These are phyloP conservation scores for Colletotrichum liriopes DNA, from an alignment of 2,329 filamentous ascomycete genomes.

Conservation along the genomic window DNA sequence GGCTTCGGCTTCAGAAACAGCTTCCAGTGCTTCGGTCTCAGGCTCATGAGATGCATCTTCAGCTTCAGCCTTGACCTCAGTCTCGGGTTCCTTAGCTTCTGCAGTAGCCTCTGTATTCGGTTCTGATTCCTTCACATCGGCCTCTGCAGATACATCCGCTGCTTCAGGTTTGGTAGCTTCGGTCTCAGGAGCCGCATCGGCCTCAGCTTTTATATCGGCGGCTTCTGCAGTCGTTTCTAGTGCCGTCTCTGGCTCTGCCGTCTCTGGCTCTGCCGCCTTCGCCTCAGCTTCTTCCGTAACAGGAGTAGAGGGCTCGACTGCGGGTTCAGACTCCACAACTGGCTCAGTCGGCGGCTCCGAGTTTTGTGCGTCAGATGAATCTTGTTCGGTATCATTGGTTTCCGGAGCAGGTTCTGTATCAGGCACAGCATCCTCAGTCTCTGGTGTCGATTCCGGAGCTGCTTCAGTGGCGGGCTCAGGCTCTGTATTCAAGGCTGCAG, in stretches of 20 bases:
- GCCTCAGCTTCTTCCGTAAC: background rate
- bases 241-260: background rate
- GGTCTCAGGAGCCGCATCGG: background rate
- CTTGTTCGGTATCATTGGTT: background rate
- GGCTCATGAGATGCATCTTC: background rate
- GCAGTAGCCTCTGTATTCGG: background rate
- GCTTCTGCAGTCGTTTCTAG: background rate
- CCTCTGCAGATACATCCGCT: background rate
- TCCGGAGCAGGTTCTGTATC: background rate
- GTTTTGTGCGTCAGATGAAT: background rate
- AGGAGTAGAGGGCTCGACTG: background rate
- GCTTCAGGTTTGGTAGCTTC: background rate
- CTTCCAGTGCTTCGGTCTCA: slow-evolving; percentile 4
- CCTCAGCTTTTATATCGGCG: background rate
- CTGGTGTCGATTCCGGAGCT: background rate
- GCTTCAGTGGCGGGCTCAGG: background rate
- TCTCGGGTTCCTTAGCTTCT: background rate
- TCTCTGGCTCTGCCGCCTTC: background rate
- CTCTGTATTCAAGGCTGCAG: slow-evolving; percentile 1
- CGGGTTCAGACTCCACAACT: background rate
- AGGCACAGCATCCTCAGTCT: background rate
- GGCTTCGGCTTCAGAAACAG: background rate
- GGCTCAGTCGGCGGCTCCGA: background rate
- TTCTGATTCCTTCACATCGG: background rate
- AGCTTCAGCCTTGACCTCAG: slow-evolving; percentile 5